Conservation (phyloP, 345 rosid species). For the Syzygium aromaticum region DNA sequence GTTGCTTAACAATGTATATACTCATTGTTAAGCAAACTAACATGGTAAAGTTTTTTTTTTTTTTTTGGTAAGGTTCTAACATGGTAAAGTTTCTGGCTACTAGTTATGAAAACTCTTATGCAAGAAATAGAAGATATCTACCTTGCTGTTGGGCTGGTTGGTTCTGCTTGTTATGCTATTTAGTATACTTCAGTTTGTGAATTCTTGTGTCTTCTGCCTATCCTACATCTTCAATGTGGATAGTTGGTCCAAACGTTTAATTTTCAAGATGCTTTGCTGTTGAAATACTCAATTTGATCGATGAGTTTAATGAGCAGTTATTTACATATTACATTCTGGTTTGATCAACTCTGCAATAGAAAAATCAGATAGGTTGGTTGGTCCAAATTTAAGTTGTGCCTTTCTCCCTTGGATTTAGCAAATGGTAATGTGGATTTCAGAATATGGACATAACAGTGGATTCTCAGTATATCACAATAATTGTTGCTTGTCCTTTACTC, state of each 20-base stretch:
- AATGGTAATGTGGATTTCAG: background rate
- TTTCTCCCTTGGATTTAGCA: background rate
- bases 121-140: background rate
- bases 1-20: slow-evolving; percentile 64
- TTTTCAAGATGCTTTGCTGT: background rate
- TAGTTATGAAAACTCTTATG: background rate
- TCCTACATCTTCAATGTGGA: background rate
- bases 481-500: background rate
- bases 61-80: no score
- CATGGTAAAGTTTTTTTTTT: slow-evolving; percentile 59
- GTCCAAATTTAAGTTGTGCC: background rate
- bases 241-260: background rate
- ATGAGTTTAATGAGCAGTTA: background rate
- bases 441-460: background rate
- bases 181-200: background rate
- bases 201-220: background rate
- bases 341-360: background rate
- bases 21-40: slow-evolving; percentile 48
- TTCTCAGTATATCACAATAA: background rate
- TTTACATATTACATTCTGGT: background rate
- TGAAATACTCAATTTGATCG: background rate
- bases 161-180: background rate
- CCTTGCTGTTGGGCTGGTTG: background rate
- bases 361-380: background rate
- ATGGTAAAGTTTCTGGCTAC: slow-evolving; percentile 37